Evolutionary conservation across 208 protist species (phyloP).

Genomic region (Lotmaria passim): DNA sequence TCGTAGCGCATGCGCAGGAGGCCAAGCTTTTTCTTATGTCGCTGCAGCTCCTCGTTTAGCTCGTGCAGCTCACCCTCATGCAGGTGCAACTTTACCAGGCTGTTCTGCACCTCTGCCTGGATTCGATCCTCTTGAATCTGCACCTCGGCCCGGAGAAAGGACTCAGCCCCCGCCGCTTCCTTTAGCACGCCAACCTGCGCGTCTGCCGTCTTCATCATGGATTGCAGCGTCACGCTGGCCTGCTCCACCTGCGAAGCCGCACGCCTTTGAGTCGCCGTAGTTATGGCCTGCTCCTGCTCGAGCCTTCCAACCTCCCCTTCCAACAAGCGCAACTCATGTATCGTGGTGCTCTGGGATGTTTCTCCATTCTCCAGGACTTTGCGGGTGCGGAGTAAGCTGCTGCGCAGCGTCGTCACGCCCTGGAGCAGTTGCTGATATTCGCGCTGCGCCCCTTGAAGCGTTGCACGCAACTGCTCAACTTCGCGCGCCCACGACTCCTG

Average conservation of each 20-base stretch:
- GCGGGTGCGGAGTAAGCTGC: constrained; percentile 26
- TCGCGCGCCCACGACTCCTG: constrained; percentile 32
- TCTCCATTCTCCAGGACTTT: constrained; percentile 9
- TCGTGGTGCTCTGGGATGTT: constrained; percentile 6
- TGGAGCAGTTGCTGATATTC: constrained; percentile 44
- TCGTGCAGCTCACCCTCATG: constrained; percentile 59
- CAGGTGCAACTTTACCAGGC: constrained; percentile 64
- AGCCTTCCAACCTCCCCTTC: constrained; percentile 23
- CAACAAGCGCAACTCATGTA: constrained; percentile 30
- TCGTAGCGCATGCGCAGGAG: constrained; percentile 58
- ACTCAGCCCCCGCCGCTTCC: constrained; percentile 42
- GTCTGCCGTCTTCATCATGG: constrained; percentile 51
- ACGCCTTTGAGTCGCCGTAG: constrained; percentile 3
- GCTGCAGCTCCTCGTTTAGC: constrained; percentile 50
- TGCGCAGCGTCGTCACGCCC: constrained; percentile 36
- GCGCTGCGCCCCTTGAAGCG: constrained; percentile 24
- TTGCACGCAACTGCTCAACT: constrained; percentile 25
- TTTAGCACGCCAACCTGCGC: constrained; percentile 35
- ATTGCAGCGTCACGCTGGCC: constrained; percentile 41
- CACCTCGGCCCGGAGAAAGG: constrained; percentile 62
- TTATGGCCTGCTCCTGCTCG: constrained; percentile 21
- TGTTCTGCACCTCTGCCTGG: constrained; percentile 45
- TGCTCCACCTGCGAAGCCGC: constrained; percentile 23
- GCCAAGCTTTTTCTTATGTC: constrained; percentile 34
- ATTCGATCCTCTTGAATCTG: constrained; percentile 53